phyloP scores from a whole-genome alignment of 2,329 filamentous ascomycete species.

The Arthrobotrys musiformis region DNA sequence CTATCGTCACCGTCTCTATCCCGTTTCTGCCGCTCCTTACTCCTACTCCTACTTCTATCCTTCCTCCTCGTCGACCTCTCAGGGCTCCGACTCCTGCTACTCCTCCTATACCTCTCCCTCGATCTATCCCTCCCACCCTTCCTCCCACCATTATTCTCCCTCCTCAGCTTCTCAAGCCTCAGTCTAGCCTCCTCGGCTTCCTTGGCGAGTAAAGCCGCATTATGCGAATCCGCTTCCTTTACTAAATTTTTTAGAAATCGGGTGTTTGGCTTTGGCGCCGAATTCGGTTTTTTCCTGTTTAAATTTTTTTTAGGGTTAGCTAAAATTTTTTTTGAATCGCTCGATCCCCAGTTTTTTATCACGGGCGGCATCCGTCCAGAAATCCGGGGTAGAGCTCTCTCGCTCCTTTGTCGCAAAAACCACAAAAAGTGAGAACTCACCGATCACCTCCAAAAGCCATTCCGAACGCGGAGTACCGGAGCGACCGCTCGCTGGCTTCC shows the following conservation, averaged over 20 bases:
- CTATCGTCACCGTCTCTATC: conserved; percentile 26
- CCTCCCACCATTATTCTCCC: conserved; percentile 64
- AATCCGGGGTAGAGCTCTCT: conserved; percentile 47
- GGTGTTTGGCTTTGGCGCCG: conserved; percentile 85
- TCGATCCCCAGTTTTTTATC: neutral
- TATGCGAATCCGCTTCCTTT: conserved; percentile 86
- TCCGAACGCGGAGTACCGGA: conserved; percentile 79
- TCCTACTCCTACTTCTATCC: conserved; percentile 32
- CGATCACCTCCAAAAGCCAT: conserved; percentile 72
- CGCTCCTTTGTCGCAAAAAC: too few relatives aligned
- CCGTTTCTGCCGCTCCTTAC: conserved; percentile 6
- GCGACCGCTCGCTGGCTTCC: conserved; percentile 78
- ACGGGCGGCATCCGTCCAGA: neutral
- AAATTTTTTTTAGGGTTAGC: neutral
- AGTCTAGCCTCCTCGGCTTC: conserved; percentile 82
- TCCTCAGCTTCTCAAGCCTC: conserved; percentile 73
- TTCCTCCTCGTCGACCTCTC: conserved; percentile 25
- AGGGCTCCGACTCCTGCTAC: conserved; percentile 48
- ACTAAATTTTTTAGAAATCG: conserved; percentile 89
- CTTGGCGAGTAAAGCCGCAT: conserved; percentile 83
- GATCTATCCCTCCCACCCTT: conserved; percentile 56
- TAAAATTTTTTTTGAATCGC: neutral
- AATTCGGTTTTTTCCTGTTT: conserved; percentile 64
- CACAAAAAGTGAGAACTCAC: conserved; percentile 61
- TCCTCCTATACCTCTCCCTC: conserved; percentile 61